A percentile compares a stretch with the other conserved stretches of the same genome.
These are phyloP conservation scores for Papiliotrema nemorosa DNA, from an alignment of 1,284 basidiomycete species.

Conservation along the genomic window DNA sequence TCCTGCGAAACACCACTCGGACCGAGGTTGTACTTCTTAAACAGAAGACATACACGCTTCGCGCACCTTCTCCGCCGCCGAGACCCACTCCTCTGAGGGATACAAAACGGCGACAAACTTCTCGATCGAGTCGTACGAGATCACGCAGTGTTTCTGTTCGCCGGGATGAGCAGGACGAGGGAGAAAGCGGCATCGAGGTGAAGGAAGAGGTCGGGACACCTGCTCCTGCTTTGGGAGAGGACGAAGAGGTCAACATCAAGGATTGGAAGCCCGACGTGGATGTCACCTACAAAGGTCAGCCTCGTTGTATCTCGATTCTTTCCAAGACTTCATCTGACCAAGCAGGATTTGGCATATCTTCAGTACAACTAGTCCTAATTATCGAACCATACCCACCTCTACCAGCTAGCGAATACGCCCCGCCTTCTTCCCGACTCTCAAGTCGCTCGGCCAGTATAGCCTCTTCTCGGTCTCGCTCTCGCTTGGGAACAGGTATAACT, in stretches of 20 bases:
- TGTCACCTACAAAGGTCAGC: conserved; percentile 38
- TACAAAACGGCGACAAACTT: neutral
- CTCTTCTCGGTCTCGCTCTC: conserved; percentile 26
- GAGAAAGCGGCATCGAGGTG: conserved; percentile 13
- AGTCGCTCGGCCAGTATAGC: conserved; percentile 36
- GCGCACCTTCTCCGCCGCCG: conserved; percentile 34
- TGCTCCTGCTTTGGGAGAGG: conserved; percentile 8
- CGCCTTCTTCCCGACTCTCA: conserved; percentile 42
- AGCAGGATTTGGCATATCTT: conserved; percentile 44
- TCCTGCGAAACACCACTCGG: conserved; percentile 39
- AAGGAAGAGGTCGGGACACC: conserved; percentile 19
- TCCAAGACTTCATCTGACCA: neutral
- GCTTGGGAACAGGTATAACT: conserved; percentile 19
- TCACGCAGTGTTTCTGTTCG: conserved; percentile 4
- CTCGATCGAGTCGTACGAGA: conserved; percentile 4
- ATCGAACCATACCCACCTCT: conserved; percentile 46
- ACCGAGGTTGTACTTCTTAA: conserved; percentile 47
- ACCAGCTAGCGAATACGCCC: conserved; percentile 37
- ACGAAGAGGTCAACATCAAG: conserved; percentile 36
- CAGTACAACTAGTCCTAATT: conserved; percentile 45
- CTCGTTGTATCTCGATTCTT: neutral
- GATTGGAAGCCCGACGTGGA: conserved; percentile 46
- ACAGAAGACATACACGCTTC: conserved; percentile 39
- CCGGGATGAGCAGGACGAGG: conserved; percentile 1
- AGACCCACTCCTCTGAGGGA: conserved; percentile 1